A percentile compares a stretch with the other conserved stretches of the same genome.
phyloP scores from a whole-genome alignment of 2,329 filamentous ascomycete genomes.

The Venturiaceae sp. region DNA sequence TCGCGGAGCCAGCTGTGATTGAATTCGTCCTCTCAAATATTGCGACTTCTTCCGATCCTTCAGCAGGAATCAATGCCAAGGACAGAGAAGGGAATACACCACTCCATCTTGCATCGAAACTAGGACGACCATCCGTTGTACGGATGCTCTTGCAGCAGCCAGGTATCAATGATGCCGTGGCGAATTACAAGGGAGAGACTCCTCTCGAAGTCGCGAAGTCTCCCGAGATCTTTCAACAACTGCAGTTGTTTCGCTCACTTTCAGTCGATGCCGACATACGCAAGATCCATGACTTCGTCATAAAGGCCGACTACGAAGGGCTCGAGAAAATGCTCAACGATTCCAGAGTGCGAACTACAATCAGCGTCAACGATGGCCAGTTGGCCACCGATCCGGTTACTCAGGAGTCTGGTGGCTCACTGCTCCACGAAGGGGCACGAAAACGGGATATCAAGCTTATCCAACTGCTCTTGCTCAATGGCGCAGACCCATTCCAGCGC shows the following conservation, averaged over 20 bases:
- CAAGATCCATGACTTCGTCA: conserved; percentile 73
- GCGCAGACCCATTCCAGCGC: conserved; percentile 88
- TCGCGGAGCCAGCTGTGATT: conserved; percentile 83
- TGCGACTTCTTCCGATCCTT: conserved; percentile 41
- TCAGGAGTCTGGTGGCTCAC: conserved; percentile 73
- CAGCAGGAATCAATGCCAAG: conserved; percentile 75
- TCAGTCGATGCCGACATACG: conserved; percentile 81
- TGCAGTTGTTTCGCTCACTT: conserved; percentile 81
- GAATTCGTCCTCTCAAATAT: conserved; percentile 79
- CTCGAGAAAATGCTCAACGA: conserved; percentile 78
- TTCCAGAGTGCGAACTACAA: conserved; percentile 69
- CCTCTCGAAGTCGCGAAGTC: conserved; percentile 83
- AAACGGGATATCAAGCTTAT: conserved; percentile 81
- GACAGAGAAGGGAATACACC: conserved; percentile 94
- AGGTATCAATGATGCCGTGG: conserved; percentile 77
- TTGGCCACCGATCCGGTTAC: conserved; percentile 74
- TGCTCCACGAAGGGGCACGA: conserved; percentile 87
- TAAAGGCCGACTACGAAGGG: conserved; percentile 61
- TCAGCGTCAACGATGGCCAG: conserved; percentile 90
- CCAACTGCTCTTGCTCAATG: conserved; percentile 82
- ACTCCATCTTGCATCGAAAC: conserved; percentile 74
- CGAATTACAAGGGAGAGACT: conserved; percentile 76
- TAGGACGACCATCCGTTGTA: conserved; percentile 74
- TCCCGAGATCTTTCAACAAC: conserved; percentile 89
- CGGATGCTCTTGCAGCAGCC: conserved; percentile 73